Base-by-base conservation (phyloP, 768 basidiomycete species). In the Clavaria fumosa region DNA sequence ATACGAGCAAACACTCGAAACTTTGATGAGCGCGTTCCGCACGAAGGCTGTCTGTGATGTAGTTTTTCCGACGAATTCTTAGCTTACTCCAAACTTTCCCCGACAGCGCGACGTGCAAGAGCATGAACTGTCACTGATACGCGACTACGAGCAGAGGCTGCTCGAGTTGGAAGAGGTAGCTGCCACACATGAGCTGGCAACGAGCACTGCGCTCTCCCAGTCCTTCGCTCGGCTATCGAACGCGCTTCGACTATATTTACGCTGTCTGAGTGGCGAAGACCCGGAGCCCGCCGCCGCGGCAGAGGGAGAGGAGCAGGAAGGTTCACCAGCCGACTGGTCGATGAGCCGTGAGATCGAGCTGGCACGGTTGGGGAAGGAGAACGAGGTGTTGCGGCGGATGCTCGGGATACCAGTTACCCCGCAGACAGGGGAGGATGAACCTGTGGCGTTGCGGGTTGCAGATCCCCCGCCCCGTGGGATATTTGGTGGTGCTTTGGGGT, bases 1-100 rank as follows among this genome's bases (percentile, higher is more conserved):
- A 54, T 97, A 95, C 51, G 95, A 99, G 54, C 82, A 86, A 51
- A 96, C 93, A 1, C 61, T 99, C 22, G 95, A 99, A 57, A 83
- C 70, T 5, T 74, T 97, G 31, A 99, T 99, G 95, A 72, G 77
- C 47, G 61, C 58, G 19, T 99, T 99, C 59, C 69, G 95, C 40
- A 81, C 75, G 41, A 75, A 85, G 33, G 93, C 95, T 22, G 93
- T 96, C n/a, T n/a, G n/a, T n/a, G n/a, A n/a, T n/a, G n/a, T n/a
- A 55, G 42, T 85, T 73, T 34, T 39, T 30, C 15, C 15, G 9
- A 28, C 26, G 30, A 14, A 20, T 32, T 14, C 31, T 30, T 38
- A 34, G 27, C 35, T 42, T 12, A 37, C 38, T 31, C 28, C 38
- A 19, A 18, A 31, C 10, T 22, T 11, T 21, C 12, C 11, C 5